Evolutionary conservation across 805 yeast species (phyloP), one percentile per base, ranked within the genome.

Genomic region (Candida saitoana): DNA sequence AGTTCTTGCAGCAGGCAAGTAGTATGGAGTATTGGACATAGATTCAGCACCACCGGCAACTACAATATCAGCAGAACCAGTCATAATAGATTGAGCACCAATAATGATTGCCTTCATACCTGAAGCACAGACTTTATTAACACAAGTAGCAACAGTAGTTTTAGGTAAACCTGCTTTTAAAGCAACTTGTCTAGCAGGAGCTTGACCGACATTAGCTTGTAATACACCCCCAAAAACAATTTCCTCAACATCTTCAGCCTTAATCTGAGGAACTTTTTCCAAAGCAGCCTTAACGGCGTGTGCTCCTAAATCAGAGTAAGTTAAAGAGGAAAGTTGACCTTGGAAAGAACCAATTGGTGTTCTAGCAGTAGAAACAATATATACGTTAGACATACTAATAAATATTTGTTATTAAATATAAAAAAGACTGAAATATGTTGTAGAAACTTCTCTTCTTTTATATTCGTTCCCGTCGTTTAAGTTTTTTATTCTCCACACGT

Each of bases 11-110:
- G 80, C 61, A 44, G 96, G 93, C 43, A 87, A 59, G 63, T 91
- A 91, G 76, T 90, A 91, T 41, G 99, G 99, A 27, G 90, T 79
- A 62, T 93, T 91, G 46, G 96, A 74, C 99, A 93, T 91, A 44
- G 96, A 84, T 71, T 93, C 99, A 53, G 96, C 93, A 60, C 99
- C 99, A 53, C 98, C 99, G 25, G 93, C 95, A 51, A 93, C 85
- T 36, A 93, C 93, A 46, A 93, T 82, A 58, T 90, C 96, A 43
- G 96, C 95, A 49, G 76, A 73, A 41, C 98, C 97, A 50, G 93
- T 77, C 59, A 85, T 65, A 54, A 91, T 90, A 40, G 90, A 72
- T 71, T 90, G 98, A 32, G 97, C 89, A 48, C 87, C 99, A 46
- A 86, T 67, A 55, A 90, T 88, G 56, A 89, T 80, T 34, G 97